phyloP scores from a whole-genome alignment of 1,284 basidiomycete species.

The Meripilus lineatus region DNA sequence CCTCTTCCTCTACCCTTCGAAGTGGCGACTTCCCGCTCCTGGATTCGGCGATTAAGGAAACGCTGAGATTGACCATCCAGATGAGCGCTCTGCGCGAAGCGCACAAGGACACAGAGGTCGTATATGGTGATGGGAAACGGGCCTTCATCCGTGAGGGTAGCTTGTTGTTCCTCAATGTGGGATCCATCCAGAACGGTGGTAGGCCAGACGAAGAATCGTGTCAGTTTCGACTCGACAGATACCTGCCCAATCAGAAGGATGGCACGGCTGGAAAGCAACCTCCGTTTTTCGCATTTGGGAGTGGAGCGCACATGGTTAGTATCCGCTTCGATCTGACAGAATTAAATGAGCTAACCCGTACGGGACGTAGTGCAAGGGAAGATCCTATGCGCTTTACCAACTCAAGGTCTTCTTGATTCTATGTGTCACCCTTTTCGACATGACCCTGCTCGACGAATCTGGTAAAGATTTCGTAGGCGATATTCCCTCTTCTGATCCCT shows the following conservation, averaged over 20 bases:
- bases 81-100: neutral
- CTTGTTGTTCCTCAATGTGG: neutral
- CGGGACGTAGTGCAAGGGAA: neutral
- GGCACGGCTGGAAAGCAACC: neutral
- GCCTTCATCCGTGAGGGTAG: neutral
- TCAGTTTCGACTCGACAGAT: neutral
- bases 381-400: neutral
- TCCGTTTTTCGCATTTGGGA: neutral
- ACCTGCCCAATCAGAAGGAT: neutral
- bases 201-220: neutral
- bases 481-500: too few relatives aligned
- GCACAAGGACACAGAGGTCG: neutral
- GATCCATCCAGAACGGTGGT: neutral
- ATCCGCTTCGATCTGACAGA: neutral
- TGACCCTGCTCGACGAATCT: too few relatives aligned
- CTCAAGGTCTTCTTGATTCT: neutral
- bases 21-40: neutral
- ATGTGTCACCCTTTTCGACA: neutral
- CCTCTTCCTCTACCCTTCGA: neutral
- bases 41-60: too few relatives aligned
- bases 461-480: too few relatives aligned
- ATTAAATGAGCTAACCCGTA: neutral
- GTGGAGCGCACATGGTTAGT: neutral
- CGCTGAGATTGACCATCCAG: neutral
- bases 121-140: neutral